phyloP scores from a whole-genome alignment of 2,329 filamentous ascomycete species.

The Harringtonia aguacate region DNA sequence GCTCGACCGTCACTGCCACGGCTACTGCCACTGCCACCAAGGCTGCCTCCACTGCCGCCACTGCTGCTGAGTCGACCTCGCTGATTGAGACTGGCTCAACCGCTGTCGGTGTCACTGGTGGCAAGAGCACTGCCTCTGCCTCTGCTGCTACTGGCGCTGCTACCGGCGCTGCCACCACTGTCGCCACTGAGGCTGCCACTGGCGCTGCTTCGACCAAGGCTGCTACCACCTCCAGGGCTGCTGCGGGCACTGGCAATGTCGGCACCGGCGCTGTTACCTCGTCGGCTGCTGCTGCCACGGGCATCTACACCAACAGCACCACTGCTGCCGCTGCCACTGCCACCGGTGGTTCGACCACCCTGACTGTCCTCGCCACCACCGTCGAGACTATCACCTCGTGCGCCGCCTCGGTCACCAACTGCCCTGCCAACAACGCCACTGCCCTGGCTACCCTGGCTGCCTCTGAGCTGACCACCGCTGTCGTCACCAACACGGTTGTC shows the following conservation, averaged over 20 bases:
- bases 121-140: neutral
- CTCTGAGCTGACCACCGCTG: constrained; percentile 17
- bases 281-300: too few relatives aligned
- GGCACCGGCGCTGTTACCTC: too few relatives aligned
- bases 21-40: constrained; percentile 21
- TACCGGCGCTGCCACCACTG: neutral
- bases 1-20: constrained; percentile 18
- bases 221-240: neutral
- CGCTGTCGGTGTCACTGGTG: too few relatives aligned
- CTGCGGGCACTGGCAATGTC: neutral
- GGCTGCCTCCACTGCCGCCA: neutral
- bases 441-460: constrained; percentile 24
- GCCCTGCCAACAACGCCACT: constrained; percentile 20
- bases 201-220: constrained; percentile 20
- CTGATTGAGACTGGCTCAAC: too few relatives aligned
- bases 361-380: constrained; percentile 28
- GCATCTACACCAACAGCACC: neutral
- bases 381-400: constrained; percentile 25
- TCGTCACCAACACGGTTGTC: constrained; percentile 27
- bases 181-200: neutral
- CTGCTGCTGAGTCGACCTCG: too few relatives aligned
- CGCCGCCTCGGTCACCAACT: constrained; percentile 16
- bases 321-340: neutral
- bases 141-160: neutral
- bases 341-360: constrained; percentile 22